Evolutionary conservation across 129 eudicot genomes (phyloP), one percentile per base, ranked within the genome.

Genomic region (Flaveria brownii): DNA sequence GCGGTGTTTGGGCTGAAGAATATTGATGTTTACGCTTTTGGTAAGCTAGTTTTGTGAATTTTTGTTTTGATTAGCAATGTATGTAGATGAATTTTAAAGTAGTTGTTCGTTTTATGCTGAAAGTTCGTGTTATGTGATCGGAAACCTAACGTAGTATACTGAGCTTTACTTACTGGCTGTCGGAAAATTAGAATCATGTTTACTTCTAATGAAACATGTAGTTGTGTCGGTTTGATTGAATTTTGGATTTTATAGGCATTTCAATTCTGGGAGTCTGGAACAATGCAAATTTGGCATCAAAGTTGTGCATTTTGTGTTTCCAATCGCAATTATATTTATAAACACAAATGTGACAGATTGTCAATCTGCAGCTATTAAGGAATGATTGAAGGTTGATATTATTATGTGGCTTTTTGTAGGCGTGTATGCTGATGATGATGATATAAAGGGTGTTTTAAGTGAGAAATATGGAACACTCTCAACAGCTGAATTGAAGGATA

Each of bases 21-120:
- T 85, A 91, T 94, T 55, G 96, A 91, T 78, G 92, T 94, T 74
- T 94, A 94, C 72, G 99, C 99, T 51, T 94, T 86, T 73, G 99
- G 99, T 94, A 89, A 74, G 22, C 3, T 33, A 67, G 71, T 55
- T 67, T 52, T 73, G 12, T 5, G 3, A 1, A 6, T 71, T 47
- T 33, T 46, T 12, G 26, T 30, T 65, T 30, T 10, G 41, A 25
- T 28, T 63, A 14, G 68, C 23, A 64, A 72, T 72, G 61, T 23
- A 12, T 22, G 9, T 77, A 15, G 43, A 14, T 77, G 74, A 77
- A 36, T 67, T 77, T 25, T 8, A 8, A 36, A 11, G 46, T 47
- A 14, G 13, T 61, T n/a, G 50, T 45, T 15, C 25, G 11, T 72
- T 46, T 52, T 12, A 1, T 39, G n/a, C 20, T 52, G 14, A 5